Base-by-base conservation (phyloP, 2,329 filamentous ascomycete species). In the Falciphora oryzae region DNA sequence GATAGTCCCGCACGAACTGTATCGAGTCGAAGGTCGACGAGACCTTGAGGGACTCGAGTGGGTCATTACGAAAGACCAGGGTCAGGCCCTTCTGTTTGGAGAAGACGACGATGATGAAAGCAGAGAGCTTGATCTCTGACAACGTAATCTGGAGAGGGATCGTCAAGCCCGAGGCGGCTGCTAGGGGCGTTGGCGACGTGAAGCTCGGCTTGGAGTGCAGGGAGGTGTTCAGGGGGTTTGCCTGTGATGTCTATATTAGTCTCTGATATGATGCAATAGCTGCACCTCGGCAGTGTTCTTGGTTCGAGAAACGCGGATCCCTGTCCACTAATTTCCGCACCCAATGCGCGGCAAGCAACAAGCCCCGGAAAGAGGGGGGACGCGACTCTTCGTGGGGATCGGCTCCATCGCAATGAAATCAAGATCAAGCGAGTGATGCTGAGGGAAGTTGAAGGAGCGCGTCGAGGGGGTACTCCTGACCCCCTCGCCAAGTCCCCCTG, bases 21-120 rank as follows among this genome's bases (percentile, higher is more conserved):
- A 99, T 99, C 16, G 94, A 97, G 79, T 99, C 95, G 77, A 99
- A 99, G 59, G 95, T 99, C 70, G 94, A 98, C 0, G 94, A 98
- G 69, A 99, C 95, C 80, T 97, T 98, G 72, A 99, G 87, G 5
- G 94, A 97, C 75, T 99, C 95, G 67, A 99, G 87, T 5, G 95
- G 95, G 75, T 99, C 95, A 84, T 99, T 98, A 71, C 95, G 89
- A 76, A 99, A 99, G 59, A 99, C 95, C 61, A 99, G 83, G 1
- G 95, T 99, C 65, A 99, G 84, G 27, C 95, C 95, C 75, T 99
- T 99, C 78, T 97, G 93, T 75, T 93, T 94, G 3, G 94, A 98
- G 75, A 99, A 99, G 67, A 99, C 95, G 62, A 99, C 78, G 65
- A 99, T 97, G 70, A 99, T 96, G 75, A 99, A 98, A 14, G 94